A percentile compares a stretch with the other conserved stretches of the same genome.
Evolutionary conservation across 768 basidiomycete species (phyloP).

Genomic region (Gelatoporia subvermispora): DNA sequence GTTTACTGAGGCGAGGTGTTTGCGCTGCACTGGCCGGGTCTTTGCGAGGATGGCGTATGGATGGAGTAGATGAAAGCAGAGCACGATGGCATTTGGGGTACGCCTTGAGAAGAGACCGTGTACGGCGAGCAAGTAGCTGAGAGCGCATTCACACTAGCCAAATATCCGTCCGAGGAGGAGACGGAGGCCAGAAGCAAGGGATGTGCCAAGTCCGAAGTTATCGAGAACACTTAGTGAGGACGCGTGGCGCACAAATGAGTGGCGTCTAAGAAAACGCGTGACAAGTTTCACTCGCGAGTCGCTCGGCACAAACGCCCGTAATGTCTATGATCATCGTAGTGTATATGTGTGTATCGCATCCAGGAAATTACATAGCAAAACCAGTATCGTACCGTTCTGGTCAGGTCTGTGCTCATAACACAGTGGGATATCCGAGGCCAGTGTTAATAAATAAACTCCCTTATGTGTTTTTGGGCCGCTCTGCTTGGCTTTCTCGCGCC

Average conservation of each 20-base stretch:
- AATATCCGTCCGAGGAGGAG: conserved; percentile 6
- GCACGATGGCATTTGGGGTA: conserved; percentile 22
- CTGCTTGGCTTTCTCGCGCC: conserved; percentile 40
- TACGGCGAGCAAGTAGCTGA: conserved; percentile 30
- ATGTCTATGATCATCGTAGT: not conserved
- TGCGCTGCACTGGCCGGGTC: conserved; percentile 14
- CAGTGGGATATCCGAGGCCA: too few species aligned
- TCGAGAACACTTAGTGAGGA: too few species aligned
- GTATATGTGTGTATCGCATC: not conserved
- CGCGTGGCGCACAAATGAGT: too few species aligned
- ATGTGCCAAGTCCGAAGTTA: too few species aligned
- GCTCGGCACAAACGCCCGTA: too few species aligned
- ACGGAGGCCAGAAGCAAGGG: not conserved
- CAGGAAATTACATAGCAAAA: conserved; percentile 1
- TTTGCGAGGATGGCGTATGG: conserved; percentile 27
- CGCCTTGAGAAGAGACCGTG: conserved; percentile 27
- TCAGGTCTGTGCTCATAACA: too few species aligned
- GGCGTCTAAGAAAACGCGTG: not conserved
- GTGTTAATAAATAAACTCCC: not conserved
- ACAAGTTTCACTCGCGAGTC: too few species aligned
- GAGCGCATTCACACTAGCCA: conserved; percentile 30
- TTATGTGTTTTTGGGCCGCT: conserved; percentile 13
- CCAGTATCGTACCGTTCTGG: not conserved
- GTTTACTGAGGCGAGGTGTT: conserved; percentile 21
- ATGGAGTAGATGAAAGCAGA: conserved; percentile 24